phyloP scores from a whole-genome alignment of 202 grass and related monocot genomes.

The Carex arenaria region DNA sequence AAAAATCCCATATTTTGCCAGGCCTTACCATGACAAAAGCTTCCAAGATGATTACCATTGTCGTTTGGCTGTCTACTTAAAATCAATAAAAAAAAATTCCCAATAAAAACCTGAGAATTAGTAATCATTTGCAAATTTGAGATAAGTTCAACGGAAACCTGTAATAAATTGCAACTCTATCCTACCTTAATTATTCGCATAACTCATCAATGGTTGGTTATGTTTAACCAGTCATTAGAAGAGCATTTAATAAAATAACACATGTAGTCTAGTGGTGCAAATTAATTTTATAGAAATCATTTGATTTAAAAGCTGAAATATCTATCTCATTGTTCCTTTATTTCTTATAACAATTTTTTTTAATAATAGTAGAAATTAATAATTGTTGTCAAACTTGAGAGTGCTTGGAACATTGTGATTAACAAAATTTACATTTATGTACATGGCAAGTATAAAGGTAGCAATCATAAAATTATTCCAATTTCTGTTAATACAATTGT shows the following conservation, averaged over 20 bases:
- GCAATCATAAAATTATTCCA: background rate
- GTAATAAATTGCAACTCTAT: background rate
- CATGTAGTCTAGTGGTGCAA: background rate
- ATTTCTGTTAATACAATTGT: background rate
- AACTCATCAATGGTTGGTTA: background rate
- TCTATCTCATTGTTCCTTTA: background rate
- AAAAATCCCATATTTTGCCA: no score
- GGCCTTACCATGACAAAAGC: background rate
- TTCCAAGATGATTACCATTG: slow-evolving; percentile 9
- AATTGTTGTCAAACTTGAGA: background rate
- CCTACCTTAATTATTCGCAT: background rate
- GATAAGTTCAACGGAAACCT: background rate
- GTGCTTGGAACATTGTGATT: background rate
- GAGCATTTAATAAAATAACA: background rate
- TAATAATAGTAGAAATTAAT: background rate
- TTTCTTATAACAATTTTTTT: background rate
- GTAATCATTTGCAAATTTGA: background rate
- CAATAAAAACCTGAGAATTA: background rate
- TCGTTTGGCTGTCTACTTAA: background rate
- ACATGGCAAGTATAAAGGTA: background rate
- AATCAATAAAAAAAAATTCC: background rate
- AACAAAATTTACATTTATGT: background rate
- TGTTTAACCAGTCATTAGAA: background rate
- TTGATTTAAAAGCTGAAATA: background rate
- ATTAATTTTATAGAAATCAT: background rate